Conservation (phyloP, 768 basidiomycete species). For the Tylopilus vinaceipallidus region DNA sequence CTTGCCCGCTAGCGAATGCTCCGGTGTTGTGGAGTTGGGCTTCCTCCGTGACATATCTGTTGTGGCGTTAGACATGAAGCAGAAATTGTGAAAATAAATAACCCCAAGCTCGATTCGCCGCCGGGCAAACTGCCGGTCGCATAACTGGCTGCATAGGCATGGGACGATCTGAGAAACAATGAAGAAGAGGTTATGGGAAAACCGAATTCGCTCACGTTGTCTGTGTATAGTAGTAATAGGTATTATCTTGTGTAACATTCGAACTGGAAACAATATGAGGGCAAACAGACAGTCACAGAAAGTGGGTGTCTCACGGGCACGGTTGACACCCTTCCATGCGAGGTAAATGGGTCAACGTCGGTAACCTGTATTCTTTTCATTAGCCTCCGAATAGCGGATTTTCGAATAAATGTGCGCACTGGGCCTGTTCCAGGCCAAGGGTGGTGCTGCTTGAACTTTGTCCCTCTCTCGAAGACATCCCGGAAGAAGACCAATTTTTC, state of each 20-base stretch:
- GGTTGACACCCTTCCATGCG: constrained; percentile 6
- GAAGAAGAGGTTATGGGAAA: not conserved
- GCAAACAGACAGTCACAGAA: not conserved
- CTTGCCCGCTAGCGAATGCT: not conserved
- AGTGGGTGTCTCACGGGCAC: constrained; percentile 14
- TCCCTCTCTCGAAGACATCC: constrained; percentile 1
- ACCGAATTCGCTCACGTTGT: constrained; percentile 11
- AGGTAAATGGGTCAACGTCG: too few relatives aligned
- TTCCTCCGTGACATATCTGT: constrained; percentile 13
- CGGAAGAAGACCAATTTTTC: constrained; percentile 1
- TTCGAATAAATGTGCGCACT: constrained; percentile 11
- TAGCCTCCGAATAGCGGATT: not conserved
- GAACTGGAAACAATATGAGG: constrained; percentile 12
- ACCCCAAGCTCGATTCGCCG: constrained; percentile 10
- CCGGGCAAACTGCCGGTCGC: not conserved
- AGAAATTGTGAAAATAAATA: constrained; percentile 10
- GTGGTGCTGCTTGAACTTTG: constrained; percentile 3
- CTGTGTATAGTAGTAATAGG: constrained; percentile 6
- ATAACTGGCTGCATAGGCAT: constrained; percentile 7
- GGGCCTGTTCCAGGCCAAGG: not conserved
- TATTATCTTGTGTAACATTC: not conserved
- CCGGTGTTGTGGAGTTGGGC: not conserved
- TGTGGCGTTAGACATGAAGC: constrained; percentile 9
- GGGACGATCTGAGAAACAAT: not conserved
- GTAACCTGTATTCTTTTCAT: too few relatives aligned